Base-by-base conservation (phyloP, 352 stramenopile genomes). In the Pythium sukuiense region DNA sequence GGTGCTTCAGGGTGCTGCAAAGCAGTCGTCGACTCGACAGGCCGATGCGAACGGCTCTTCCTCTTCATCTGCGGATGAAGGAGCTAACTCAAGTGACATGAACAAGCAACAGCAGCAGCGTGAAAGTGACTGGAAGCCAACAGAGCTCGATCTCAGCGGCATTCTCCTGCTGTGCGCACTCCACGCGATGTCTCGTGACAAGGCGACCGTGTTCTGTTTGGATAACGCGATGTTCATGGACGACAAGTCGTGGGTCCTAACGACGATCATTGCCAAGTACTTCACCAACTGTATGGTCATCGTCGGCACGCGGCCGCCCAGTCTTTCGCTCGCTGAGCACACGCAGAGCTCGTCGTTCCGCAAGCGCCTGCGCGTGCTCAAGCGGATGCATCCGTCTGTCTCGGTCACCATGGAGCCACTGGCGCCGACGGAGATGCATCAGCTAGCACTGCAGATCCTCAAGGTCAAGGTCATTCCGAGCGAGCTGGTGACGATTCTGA, bases 171-270 rank as follows among this genome's bases (percentile, higher is more conserved):
- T 96, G 1, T 94, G 82, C 58, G 83, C 81, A 8, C 71, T 96
- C 9, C 77, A 94, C 35, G 86, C 84, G 3, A 89, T 96, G 63
- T 92, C 84, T 2, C 85, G 86, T 9, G 73, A 90, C 29, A 72
- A 76, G 14, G 74, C 76, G 11, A 89, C 83, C 0, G 71, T 96
- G 1, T 88, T 96, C 46, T 92, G 81, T 46, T 77, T 96, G 37
- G 87, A 96, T 63, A 93, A 83, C 54, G 87, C 87, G 16, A 94
- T 93, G 85, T 85, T 92, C 61, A 93, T 94, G 84, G 87, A 96
- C 58, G 85, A 88, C 57, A 89, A 92, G 69, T 93, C 83, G 37
- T 96, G 87, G 87, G 80, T 83, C 30, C 59, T 96, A n/a, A 73
- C 88, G 11, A 83, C 85, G 12, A 90, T 90, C 43, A 80, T 94